Base-by-base conservation (phyloP, 1,284 basidiomycete species). In the Flammula alnicola region DNA sequence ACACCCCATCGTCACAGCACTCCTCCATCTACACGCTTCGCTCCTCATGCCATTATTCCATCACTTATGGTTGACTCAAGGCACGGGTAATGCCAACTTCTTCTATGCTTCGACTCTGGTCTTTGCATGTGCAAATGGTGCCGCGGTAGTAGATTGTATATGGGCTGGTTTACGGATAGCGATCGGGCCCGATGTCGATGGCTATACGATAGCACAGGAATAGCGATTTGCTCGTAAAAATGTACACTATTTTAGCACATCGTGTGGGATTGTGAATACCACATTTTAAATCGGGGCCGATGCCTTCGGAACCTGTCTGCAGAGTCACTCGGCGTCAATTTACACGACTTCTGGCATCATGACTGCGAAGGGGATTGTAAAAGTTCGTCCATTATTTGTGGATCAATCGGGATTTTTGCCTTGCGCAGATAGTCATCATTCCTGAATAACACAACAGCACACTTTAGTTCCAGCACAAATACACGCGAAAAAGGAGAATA, bases 41-140 rank as follows among this genome's bases (percentile, higher is more conserved):
- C 78, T 95, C 17, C 84, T 99, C 8, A 80, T 98, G 49, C 95
- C 95, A 0, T 78, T 97, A 12, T 95, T 99, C 68, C 86, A 97
- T 63, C 83, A 93, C 53, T 76, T 98, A 3, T 99, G 97, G 96
- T 80, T 98, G 4, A 77, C 78, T 6, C 89, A 94, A 42, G 95
- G 95, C 0, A 93, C 94, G 4, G 96, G 95, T 1, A 99, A 99
- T 63, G 95, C 96, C 36, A 99, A 99, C 67, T 99, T 99, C 72
- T 98, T 93, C 74, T 99, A 98, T 64, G 96, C 96, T 0, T 88
- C 90, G 4, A 98, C 93, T 1, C 77, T 98, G 57, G 95, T 99
- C 4, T 95, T 95, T 69, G 94, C 91, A 0, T 79, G 94, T 59
- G 91, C 89, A 6, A 88, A 93, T 45, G 93, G 91, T 0, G 81